Evolutionary conservation across 805 yeast species (phyloP).

Genomic region (Ogataea dorogensis): DNA sequence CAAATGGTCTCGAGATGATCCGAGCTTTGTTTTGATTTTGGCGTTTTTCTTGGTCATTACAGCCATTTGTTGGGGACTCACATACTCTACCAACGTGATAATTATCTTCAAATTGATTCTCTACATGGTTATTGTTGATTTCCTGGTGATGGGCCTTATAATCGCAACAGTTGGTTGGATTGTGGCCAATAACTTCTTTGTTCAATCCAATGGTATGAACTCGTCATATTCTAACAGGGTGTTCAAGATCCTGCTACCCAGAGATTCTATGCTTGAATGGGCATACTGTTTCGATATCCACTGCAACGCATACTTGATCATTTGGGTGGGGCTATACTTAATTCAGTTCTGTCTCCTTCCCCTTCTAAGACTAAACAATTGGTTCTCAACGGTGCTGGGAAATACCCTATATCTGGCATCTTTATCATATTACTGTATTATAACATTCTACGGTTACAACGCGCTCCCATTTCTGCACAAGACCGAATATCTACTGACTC

Average conservation of each 20-base stretch:
- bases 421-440: constrained; percentile 68
- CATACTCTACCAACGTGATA: constrained; percentile 62
- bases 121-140: constrained; percentile 85
- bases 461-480: constrained; percentile 64
- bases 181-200: constrained; percentile 61
- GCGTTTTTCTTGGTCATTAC: constrained; percentile 64
- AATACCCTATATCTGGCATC: constrained; percentile 76
- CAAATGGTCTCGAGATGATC: constrained; percentile 89
- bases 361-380: constrained; percentile 58
- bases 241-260: constrained; percentile 34
- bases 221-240: constrained; percentile 21
- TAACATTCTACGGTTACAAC: constrained; percentile 88
- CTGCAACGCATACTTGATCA: constrained; percentile 81
- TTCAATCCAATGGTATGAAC: constrained; percentile 12
- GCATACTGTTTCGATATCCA: constrained; percentile 93
- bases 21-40: constrained; percentile 75
- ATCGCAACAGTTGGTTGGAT: constrained; percentile 76
- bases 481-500: constrained; percentile 60
- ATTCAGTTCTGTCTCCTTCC: constrained; percentile 77
- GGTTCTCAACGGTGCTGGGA: constrained; percentile 71
- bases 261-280: constrained; percentile 68
- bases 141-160: constrained; percentile 64
- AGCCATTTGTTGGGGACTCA: constrained; percentile 89
- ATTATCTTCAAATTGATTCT: constrained; percentile 66
- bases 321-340: constrained; percentile 75